These are phyloP conservation scores for Gossypium rotundifolium DNA, from an alignment of 345 rosid genomes.

Conservation along the genomic window DNA sequence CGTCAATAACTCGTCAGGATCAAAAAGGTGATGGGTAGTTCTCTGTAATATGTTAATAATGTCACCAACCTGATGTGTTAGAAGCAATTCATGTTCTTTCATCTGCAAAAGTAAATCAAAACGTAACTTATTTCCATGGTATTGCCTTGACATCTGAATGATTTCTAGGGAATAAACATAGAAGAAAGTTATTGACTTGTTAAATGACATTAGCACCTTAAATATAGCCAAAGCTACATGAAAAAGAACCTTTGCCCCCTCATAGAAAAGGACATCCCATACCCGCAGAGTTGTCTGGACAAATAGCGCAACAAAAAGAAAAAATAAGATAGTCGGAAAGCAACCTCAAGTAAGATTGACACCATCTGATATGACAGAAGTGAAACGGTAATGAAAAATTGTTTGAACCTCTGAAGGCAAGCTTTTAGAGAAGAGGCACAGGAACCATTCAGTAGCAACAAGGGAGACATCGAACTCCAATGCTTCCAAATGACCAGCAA, in stretches of 20 bases:
- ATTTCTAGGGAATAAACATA: neutral
- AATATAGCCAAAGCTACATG: slow-evolving; percentile 97
- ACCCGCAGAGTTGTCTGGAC: slow-evolving; percentile 88
- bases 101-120: slow-evolving; percentile 46
- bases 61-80: slow-evolving; percentile 91
- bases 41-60: slow-evolving; percentile 74
- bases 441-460: slow-evolving; percentile 98
- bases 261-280: slow-evolving; percentile 98
- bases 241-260: slow-evolving; percentile 95
- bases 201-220: slow-evolving; percentile 47
- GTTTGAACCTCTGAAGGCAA: slow-evolving; percentile 90
- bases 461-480: slow-evolving; percentile 95
- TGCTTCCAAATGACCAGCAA: slow-evolving; percentile 83
- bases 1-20: slow-evolving; percentile 89
- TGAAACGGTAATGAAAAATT: neutral
- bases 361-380: neutral
- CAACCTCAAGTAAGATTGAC: neutral
- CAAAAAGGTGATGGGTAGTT: slow-evolving; percentile 91
- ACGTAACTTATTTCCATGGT: neutral
- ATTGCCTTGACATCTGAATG: neutral
- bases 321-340: slow-evolving; percentile 7
- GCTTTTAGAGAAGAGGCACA: slow-evolving; percentile 98
- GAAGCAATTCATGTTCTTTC: slow-evolving; percentile 86
- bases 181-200: neutral
- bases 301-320: neutral